A percentile compares a stretch with the other conserved stretches of the same genome.
Evolutionary conservation across 306 rosid species (phyloP).

Genomic region (Sicyos baderoa): DNA sequence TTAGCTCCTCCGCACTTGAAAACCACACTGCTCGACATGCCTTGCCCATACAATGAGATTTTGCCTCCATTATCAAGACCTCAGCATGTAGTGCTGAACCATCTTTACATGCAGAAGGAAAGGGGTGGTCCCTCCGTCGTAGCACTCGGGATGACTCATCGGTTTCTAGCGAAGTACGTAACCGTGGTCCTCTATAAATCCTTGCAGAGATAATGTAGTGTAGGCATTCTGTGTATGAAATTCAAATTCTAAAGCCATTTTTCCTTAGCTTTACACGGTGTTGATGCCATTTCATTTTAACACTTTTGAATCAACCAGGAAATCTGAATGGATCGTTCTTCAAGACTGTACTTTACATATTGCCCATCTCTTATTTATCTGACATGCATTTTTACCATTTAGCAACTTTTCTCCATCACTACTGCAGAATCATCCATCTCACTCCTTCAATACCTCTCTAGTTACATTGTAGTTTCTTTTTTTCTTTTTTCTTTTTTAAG

Average conservation of each 20-base stretch:
- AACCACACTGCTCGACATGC: constrained; percentile 71
- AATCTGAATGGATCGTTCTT: constrained; percentile 12
- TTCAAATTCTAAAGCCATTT: constrained; percentile 8
- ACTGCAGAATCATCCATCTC: not conserved
- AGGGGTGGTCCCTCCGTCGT: constrained; percentile 75
- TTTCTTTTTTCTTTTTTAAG: no score
- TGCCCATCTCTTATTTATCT: not conserved
- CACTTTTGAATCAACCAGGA: constrained; percentile 16
- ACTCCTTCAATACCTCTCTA: not conserved
- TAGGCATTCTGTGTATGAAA: constrained; percentile 8
- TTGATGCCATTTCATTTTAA: constrained; percentile 13
- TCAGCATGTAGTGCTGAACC: constrained; percentile 87
- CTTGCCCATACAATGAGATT: constrained; percentile 67
- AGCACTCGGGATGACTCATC: constrained; percentile 74
- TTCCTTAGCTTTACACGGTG: constrained; percentile 13
- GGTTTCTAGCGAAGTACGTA: constrained; percentile 81
- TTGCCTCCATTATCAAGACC: constrained; percentile 74
- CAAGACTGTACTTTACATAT: constrained; percentile 13
- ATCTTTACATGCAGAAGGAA: constrained; percentile 92
- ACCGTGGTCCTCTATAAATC: constrained; percentile 95
- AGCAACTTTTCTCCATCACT: not conserved
- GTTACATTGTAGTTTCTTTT: not conserved
- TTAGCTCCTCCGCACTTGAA: constrained; percentile 82
- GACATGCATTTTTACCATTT: not conserved
- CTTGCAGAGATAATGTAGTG: constrained; percentile 55